Base-by-base conservation (phyloP, 371 early-diverging fungal species). In the Lichtheimia corymbifera region DNA sequence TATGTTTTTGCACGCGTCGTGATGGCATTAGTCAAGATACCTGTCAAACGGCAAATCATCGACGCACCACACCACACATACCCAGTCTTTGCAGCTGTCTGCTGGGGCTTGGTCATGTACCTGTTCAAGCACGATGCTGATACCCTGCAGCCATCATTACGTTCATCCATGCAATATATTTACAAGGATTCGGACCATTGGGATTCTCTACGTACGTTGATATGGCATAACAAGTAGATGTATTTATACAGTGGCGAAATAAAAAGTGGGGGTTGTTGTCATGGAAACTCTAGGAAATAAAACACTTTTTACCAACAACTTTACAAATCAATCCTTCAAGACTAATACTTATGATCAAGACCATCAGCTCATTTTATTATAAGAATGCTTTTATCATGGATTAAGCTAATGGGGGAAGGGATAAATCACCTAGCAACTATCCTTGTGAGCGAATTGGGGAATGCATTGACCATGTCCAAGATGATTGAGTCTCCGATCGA, bases 31-130 rank as follows among this genome's bases (percentile, higher is more conserved):
- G 95, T 92, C 61, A 93, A 94, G 72, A 68, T 93, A 42, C 87
- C 86, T 5, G 88, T 91, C 50, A 87, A 93, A 74, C 81, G 86
- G 53, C 75, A 82, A 50, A 64, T 85, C 41, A 73, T 96, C 28
- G 79, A 88, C 27, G 88, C 88, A 43, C 95, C 95, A 25, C 74
- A 86, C 35, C 82, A 91, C 58, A 83, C 93, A 4, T 98, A 93
- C 77, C 90, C 96, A 9, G 70, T 95, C 14, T 97, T 96, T 76
- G 94, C 97, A 22, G 93, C 97, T 22, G 67, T 97, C n/a, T 86
- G 90, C 35, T 98, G 98, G 98, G 98, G 97, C 5, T 68, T 86
- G 49, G 97, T 97, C 43, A 97, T 98, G 98, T 76, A 89, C 85
- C 79, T 96, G 53, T 97, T 97, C 85, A 79, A 91, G 60, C 87